These are phyloP conservation scores for Gaertneriomyces semiglobifer DNA, from an alignment of 192 early-diverging fungal species.

Conservation along the genomic window DNA sequence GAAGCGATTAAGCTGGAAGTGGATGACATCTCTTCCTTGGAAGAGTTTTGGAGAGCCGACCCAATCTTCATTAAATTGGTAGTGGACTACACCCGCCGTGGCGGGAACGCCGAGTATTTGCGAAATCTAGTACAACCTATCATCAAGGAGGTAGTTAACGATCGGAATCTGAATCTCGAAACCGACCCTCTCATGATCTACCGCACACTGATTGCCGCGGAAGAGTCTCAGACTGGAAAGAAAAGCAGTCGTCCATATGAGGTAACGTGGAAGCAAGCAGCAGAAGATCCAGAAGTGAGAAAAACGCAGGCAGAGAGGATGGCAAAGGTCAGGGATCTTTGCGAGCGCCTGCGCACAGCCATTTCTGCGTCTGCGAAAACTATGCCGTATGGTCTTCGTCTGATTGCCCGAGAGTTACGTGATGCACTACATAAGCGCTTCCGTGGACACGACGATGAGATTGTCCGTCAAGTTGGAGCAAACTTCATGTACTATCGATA, in stretches of 20 bases:
- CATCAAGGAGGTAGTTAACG: conserved; percentile 72
- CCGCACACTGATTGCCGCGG: conserved; percentile 78
- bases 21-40: conserved; percentile 70
- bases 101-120: conserved; percentile 91
- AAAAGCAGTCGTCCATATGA: conserved; percentile 72
- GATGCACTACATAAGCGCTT: conserved; percentile 76
- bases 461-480: conserved; percentile 80
- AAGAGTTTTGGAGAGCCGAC: conserved; percentile 92
- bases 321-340: conserved; percentile 75
- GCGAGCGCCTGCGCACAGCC: conserved; percentile 76
- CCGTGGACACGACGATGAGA: conserved; percentile 73
- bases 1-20: conserved; percentile 83
- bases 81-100: conserved; percentile 90
- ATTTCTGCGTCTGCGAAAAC: conserved; percentile 74
- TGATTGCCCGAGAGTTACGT: conserved; percentile 88
- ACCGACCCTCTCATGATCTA: conserved; percentile 83
- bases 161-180: conserved; percentile 81
- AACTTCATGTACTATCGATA: conserved; percentile 98
- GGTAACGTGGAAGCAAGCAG: conserved; percentile 73
- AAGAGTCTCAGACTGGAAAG: conserved; percentile 84
- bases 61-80: conserved; percentile 97
- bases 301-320: conserved; percentile 40
- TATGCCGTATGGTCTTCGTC: conserved; percentile 95
- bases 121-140: conserved; percentile 78
- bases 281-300: conserved; percentile 71